These are phyloP conservation scores for Bertia moriformis DNA, from an alignment of 2,329 filamentous ascomycete species.

Conservation along the genomic window DNA sequence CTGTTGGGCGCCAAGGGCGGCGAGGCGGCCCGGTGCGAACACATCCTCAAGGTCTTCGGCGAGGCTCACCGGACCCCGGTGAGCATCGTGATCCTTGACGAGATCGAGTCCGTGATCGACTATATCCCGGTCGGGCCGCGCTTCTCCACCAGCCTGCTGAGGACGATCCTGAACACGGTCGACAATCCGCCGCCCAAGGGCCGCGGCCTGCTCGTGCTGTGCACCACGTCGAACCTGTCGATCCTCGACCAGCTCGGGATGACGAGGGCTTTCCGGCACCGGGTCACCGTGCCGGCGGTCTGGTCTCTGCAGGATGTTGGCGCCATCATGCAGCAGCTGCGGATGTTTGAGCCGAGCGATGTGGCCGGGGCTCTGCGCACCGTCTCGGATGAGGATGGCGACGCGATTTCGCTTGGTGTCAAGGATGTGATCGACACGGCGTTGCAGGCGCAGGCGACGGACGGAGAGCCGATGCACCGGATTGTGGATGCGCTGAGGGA, in stretches of 20 bases:
- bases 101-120: slow-evolving; percentile 58
- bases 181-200: slow-evolving; percentile 46
- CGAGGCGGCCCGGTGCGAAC: slow-evolving; percentile 53
- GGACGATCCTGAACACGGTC: slow-evolving; percentile 47
- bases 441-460: too few species aligned
- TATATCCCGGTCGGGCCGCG: slow-evolving; percentile 60
- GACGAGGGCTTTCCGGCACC: background rate
- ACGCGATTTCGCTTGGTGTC: slow-evolving; percentile 50
- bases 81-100: slow-evolving; percentile 58
- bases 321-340: background rate
- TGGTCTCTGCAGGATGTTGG: background rate
- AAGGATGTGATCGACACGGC: slow-evolving; percentile 58
- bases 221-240: slow-evolving; percentile 39
- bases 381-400: slow-evolving; percentile 49
- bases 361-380: too few species aligned
- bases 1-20: slow-evolving; percentile 55
- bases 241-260: background rate
- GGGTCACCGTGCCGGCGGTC: background rate
- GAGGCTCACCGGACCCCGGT: slow-evolving; percentile 61
- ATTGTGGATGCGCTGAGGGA: slow-evolving; percentile 40
- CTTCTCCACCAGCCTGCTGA: slow-evolving; percentile 52
- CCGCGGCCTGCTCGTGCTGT: slow-evolving; percentile 50
- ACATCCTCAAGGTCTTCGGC: slow-evolving; percentile 55
- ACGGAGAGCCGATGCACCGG: slow-evolving; percentile 43
- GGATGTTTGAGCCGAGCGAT: background rate